These are phyloP conservation scores for Kurtzmaniella quercitrusa DNA, from an alignment of 1,139 yeast species.

Conservation along the genomic window DNA sequence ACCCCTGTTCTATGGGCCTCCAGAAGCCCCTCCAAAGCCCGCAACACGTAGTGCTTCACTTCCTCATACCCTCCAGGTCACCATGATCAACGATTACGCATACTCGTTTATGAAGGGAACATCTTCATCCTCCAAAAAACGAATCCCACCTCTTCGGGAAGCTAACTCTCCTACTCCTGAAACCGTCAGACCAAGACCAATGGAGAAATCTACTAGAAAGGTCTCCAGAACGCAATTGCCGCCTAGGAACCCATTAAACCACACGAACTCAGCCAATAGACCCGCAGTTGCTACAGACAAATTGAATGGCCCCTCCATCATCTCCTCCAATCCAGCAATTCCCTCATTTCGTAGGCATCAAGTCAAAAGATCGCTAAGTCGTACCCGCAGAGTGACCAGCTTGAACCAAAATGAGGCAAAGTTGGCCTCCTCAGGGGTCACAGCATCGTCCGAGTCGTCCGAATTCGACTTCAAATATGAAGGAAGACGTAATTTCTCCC, in stretches of 20 bases:
- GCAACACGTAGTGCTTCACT: not conserved
- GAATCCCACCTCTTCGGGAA: slow-evolving; percentile 1
- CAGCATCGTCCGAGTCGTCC: not conserved
- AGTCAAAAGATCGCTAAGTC: not conserved
- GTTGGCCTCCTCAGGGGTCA: not conserved
- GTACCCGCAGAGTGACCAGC: not conserved
- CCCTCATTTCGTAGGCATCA: not conserved
- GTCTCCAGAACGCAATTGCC: not conserved
- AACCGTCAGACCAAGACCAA: not conserved
- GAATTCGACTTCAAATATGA: not conserved
- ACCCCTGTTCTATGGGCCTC: slow-evolving; percentile 2
- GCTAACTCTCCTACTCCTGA: not conserved
- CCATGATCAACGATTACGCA: slow-evolving; percentile 13
- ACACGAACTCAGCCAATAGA: not conserved
- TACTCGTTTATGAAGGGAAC: slow-evolving; percentile 39
- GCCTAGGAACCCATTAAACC: not conserved
- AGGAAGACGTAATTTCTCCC: slow-evolving; percentile 3
- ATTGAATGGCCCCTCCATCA: not conserved
- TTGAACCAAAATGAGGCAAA: not conserved
- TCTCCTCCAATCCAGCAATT: not conserved
- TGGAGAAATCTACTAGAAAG: not conserved
- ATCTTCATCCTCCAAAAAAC: slow-evolving; percentile 22
- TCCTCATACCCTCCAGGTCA: slow-evolving; percentile 2
- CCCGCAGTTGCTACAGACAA: not conserved
- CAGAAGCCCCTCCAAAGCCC: slow-evolving; percentile 1